Base-by-base conservation (phyloP, 805 yeast genomes). In the Metschnikowia continentalis region DNA sequence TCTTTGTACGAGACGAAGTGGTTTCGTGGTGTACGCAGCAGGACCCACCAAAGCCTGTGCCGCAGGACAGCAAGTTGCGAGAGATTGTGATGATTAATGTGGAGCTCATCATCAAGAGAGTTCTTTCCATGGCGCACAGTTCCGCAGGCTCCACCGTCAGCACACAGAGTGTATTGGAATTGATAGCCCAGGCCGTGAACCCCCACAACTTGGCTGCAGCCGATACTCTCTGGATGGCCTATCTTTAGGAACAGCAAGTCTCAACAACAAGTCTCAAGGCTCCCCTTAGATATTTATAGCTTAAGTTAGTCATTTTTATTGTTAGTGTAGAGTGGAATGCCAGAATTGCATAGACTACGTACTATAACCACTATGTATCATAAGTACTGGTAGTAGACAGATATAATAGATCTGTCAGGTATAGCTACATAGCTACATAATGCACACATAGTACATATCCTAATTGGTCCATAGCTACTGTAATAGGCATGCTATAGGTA, bases 221-320 rank as follows among this genome's bases (percentile, higher is more conserved):
- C 5, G 99, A 94, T 61, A 83, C 90, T 14, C 77, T 88, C 56
- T 94, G 96, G 90, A 89, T 94, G 96, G 94, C 99, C 1, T 94
- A 90, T 72, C 81, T 90, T 59, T 90, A 73, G 39, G 20, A 4
- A 26, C 30, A 26, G 11, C 11, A 26, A 10, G 30, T 26, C 11
- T 22, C 11, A 10, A 26, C 11, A 26, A 11, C 4, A 26, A 10
- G 30, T 26, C 30, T 26, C 30, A 8, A 8, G 30, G 11, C 30
- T 8, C 11, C 10, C 11, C 30, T 22, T 8, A 8, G 30, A 26
- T 26, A 26, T 26, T 1, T 26, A 8, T 26, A 26, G 30, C 30
- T 8, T 3, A 26, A 26, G 30, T 8, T 26, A 26, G 11, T 26
- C 11, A 26, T 26, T 26, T 26, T 26, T 26, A 26, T 8, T 26